Evolutionary conservation across 768 basidiomycete species (phyloP).

Genomic region (Tephrocybe sp.): DNA sequence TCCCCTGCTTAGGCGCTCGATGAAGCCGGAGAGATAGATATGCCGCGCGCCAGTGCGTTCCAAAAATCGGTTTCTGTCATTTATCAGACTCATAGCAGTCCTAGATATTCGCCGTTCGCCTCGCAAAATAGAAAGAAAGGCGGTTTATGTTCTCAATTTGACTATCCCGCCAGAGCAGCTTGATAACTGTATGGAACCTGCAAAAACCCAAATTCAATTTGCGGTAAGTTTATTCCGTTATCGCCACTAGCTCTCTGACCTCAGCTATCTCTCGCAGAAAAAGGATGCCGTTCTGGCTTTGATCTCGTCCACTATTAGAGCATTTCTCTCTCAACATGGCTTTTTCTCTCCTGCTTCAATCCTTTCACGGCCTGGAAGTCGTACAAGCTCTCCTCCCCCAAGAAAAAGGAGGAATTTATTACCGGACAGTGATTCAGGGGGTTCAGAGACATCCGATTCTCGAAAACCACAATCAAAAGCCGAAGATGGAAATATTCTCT

Average conservation of each 20-base stretch:
- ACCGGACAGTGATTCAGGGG: slow-evolving; percentile 33
- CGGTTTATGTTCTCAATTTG: slow-evolving; percentile 82
- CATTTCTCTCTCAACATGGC: slow-evolving; percentile 62
- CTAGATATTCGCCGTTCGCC: slow-evolving; percentile 69
- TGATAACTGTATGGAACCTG: slow-evolving; percentile 80
- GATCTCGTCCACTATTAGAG: slow-evolving; percentile 54
- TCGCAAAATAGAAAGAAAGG: slow-evolving; percentile 72
- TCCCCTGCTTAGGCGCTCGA: slow-evolving; percentile 53
- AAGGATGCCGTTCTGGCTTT: slow-evolving; percentile 52
- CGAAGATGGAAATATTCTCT: background rate
- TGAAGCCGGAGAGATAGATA: slow-evolving; percentile 52
- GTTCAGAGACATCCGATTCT: slow-evolving; percentile 24
- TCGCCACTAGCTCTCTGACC: slow-evolving; percentile 7
- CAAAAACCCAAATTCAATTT: slow-evolving; percentile 65
- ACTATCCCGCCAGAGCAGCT: slow-evolving; percentile 61
- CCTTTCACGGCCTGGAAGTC: slow-evolving; percentile 1
- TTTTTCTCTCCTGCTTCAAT: slow-evolving; percentile 39
- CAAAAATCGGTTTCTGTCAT: background rate
- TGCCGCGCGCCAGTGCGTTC: slow-evolving; percentile 41
- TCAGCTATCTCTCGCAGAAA: slow-evolving; percentile 41
- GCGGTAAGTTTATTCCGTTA: slow-evolving; percentile 43
- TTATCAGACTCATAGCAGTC: slow-evolving; percentile 6
- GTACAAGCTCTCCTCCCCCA: slow-evolving; percentile 29
- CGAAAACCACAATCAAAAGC: background rate
- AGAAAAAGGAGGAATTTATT: slow-evolving; percentile 51